These are phyloP conservation scores for Geum urbanum DNA, from an alignment of 306 rosid species.

Conservation along the genomic window DNA sequence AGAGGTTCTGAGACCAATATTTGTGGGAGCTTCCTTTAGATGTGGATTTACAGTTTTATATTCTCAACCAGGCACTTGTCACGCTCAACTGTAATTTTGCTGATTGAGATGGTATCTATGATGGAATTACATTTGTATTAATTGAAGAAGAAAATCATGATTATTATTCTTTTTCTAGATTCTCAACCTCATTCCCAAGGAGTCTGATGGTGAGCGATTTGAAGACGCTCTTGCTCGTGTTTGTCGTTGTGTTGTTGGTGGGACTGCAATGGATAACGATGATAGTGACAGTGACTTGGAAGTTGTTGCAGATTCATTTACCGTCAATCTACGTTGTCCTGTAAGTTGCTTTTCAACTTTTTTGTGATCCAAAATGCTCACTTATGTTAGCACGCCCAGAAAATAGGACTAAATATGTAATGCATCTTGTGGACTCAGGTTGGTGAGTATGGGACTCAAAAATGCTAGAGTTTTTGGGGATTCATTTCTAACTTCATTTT, in stretches of 20 bases:
- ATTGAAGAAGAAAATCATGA: background rate
- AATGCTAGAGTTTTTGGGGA: background rate
- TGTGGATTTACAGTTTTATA: background rate
- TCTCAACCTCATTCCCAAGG: slow-evolving; percentile 72
- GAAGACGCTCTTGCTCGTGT: slow-evolving; percentile 95
- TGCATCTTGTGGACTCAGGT: background rate
- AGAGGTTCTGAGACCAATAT: background rate
- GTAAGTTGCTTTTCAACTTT: slow-evolving; percentile 45
- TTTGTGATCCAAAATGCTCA: background rate
- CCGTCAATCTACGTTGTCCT: slow-evolving; percentile 88
- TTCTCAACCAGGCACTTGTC: background rate
- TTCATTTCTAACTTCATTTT: background rate
- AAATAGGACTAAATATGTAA: background rate
- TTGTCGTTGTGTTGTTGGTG: slow-evolving; percentile 74
- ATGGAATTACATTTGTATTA: background rate
- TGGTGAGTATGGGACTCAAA: background rate
- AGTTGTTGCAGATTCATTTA: slow-evolving; percentile 84
- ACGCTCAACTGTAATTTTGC: background rate
- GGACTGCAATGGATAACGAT: slow-evolving; percentile 65
- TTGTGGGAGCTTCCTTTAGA: background rate
- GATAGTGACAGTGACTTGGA: slow-evolving; percentile 96
- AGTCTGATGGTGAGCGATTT: slow-evolving; percentile 72
- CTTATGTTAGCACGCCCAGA: background rate
- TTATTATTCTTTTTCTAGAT: slow-evolving; percentile 35
- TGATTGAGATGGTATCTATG: background rate